Base-by-base conservation (phyloP, 495 filamentous ascomycete species). In the Penicillium egyptiacum region DNA sequence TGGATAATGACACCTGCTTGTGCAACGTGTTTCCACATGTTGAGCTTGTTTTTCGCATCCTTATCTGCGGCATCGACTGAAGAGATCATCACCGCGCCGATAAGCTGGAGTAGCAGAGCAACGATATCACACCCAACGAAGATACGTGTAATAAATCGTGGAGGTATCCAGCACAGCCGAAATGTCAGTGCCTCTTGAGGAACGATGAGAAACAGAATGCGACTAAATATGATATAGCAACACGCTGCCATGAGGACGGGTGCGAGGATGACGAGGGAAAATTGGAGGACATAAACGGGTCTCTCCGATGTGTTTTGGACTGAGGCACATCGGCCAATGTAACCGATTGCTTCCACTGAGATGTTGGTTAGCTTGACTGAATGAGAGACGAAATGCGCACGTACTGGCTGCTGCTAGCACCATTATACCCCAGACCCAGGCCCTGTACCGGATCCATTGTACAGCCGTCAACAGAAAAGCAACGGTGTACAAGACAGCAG, bases 161-260 rank as follows among this genome's bases (percentile, higher is more conserved):
- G 73, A 5, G 79, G 74, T 1, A 79, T 70, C 77, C 78, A 82
- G 44, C 79, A 71, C 1, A 78, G 58, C 47, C 54, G 62, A 0
- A 69, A 65, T 3, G 77, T 79, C 20, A 73, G 64, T 28, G 63
- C 56, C 25, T 72, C 64, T 7, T 56, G 58, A 1, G 79, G 78
- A 4, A 80, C 73, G 23, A 78, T 68, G 12, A 75, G 65, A 50
- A 76, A 77, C 37, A 83, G 72, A 22, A 83, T 62, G 8, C 79
- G 75, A 0, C 75, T 78, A 47, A 83, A 79, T 20, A 80, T 59
- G 65, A 83, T 77, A 64, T 84, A 85, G 46, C 81, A 79, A 0
- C 79, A 81, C 0, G 80, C 82, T 1, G 82, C 80, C 63, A 78
- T 77, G 26, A 83, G 67, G 6, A 78, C 79, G 4, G 65, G 66